Evolutionary conservation across 192 early-diverging fungal genomes (phyloP).

Genomic region (Fimicolochytrium jonesii): DNA sequence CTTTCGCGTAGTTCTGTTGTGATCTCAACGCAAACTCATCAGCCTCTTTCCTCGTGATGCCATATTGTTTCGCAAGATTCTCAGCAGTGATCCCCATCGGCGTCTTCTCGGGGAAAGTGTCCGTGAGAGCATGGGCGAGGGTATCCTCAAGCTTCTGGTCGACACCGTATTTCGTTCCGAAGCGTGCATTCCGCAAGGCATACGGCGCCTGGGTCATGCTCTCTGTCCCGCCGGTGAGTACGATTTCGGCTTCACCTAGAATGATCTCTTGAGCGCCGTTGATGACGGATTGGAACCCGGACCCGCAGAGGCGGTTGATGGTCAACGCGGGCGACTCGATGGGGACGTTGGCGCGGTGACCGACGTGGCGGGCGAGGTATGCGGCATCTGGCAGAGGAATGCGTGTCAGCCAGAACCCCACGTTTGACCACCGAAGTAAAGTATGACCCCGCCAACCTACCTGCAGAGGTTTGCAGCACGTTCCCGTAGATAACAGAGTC

Average conservation of each 20-base stretch:
- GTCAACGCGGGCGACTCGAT: slow-evolving; percentile 81
- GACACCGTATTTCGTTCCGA: slow-evolving; percentile 81
- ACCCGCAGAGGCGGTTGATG: slow-evolving; percentile 96
- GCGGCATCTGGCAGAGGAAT: slow-evolving; percentile 59
- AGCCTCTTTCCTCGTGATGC: slow-evolving; percentile 73
- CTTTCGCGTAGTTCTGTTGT: slow-evolving; percentile 85
- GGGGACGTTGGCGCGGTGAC: slow-evolving; percentile 80
- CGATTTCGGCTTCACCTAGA: slow-evolving; percentile 74
- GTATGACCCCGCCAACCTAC: too few relatives aligned
- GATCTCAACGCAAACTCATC: slow-evolving; percentile 78
- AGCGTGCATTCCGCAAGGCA: slow-evolving; percentile 72
- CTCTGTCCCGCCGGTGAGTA: slow-evolving; percentile 87
- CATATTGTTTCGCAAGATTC: slow-evolving; percentile 81
- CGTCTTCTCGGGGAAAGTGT: slow-evolving; percentile 74
- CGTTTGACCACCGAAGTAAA: too few relatives aligned
- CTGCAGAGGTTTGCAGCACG: slow-evolving; percentile 75
- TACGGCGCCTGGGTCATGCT: slow-evolving; percentile 94
- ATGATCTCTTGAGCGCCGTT: slow-evolving; percentile 91
- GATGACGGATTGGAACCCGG: slow-evolving; percentile 93
- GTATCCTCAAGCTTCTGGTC: slow-evolving; percentile 90
- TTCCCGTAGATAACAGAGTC: slow-evolving; percentile 96
- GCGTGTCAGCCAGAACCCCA: too few relatives aligned
- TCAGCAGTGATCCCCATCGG: slow-evolving; percentile 97
- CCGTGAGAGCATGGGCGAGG: slow-evolving; percentile 74
- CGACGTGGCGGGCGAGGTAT: slow-evolving; percentile 91